Conservation (phyloP, 345 rosid species). For the Corymbia maculata region DNA sequence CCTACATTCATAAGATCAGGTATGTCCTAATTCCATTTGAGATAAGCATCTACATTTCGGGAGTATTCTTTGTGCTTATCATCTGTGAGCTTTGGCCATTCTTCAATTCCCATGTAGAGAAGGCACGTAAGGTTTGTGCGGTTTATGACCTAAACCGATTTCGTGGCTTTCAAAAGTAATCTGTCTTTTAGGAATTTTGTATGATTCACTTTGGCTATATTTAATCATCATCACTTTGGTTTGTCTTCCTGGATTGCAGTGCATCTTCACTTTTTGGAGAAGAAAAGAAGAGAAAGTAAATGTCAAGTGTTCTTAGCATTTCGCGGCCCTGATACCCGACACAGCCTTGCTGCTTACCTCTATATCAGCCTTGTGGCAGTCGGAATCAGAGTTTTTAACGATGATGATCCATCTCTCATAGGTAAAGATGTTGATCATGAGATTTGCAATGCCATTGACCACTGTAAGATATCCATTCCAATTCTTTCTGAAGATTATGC, state of each 20-base stretch:
- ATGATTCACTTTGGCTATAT: not conserved
- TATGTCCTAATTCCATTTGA: not conserved
- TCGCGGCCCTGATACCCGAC: not conserved
- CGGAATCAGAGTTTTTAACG: not conserved
- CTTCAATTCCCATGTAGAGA: not conserved
- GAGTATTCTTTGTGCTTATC: not conserved
- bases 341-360: not conserved
- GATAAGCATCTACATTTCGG: not conserved
- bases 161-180: not conserved
- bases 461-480: not conserved
- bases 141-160: not conserved
- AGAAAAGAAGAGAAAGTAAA: not conserved
- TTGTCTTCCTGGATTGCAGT: not conserved
- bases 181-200: not conserved
- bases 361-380: not conserved
- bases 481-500: not conserved
- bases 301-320: not conserved
- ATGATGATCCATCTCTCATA: not conserved
- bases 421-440: not conserved
- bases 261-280: not conserved
- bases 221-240: not conserved
- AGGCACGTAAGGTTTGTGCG: not conserved
- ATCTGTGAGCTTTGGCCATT: not conserved
- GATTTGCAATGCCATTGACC: not conserved
- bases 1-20: not conserved